These are phyloP conservation scores for Fraxinus dipetala DNA, from an alignment of 305 asterid genomes.

Conservation along the genomic window DNA sequence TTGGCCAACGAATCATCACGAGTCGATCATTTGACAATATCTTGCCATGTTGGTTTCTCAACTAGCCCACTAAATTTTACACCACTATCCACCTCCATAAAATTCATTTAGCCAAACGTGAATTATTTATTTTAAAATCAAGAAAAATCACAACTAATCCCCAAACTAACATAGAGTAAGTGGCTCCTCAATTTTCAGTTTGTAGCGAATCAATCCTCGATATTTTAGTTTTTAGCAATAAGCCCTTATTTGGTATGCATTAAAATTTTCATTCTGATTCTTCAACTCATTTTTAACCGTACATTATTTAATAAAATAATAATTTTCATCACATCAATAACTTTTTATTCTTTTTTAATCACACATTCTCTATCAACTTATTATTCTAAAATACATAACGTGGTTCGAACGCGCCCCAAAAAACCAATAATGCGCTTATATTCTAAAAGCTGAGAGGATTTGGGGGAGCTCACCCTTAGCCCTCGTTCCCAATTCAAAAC, in stretches of 20 bases:
- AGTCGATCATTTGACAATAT: background rate
- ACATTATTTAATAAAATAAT: too few species aligned
- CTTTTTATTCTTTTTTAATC: too few species aligned
- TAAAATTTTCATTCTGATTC: too few species aligned
- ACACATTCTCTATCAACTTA: too few species aligned
- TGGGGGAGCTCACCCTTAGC: background rate
- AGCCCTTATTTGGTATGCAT: too few species aligned
- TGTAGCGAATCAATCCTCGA: background rate
- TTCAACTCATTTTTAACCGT: too few species aligned
- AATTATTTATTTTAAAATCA: too few species aligned
- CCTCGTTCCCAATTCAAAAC: conserved; percentile 18
- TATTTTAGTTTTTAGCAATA: background rate
- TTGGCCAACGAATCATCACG: background rate
- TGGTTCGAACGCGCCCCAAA: too few species aligned
- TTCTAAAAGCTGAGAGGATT: background rate
- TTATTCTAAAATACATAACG: too few species aligned
- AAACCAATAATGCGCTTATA: background rate
- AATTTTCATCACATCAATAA: too few species aligned
- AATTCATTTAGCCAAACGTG: too few species aligned
- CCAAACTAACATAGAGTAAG: background rate
- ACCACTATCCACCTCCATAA: background rate
- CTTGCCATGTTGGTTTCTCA: background rate
- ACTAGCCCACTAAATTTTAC: background rate
- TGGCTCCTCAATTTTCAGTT: background rate
- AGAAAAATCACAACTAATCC: background rate